phyloP scores from a whole-genome alignment of 176 grass and related monocot genomes.

The Luzula sylvatica region DNA sequence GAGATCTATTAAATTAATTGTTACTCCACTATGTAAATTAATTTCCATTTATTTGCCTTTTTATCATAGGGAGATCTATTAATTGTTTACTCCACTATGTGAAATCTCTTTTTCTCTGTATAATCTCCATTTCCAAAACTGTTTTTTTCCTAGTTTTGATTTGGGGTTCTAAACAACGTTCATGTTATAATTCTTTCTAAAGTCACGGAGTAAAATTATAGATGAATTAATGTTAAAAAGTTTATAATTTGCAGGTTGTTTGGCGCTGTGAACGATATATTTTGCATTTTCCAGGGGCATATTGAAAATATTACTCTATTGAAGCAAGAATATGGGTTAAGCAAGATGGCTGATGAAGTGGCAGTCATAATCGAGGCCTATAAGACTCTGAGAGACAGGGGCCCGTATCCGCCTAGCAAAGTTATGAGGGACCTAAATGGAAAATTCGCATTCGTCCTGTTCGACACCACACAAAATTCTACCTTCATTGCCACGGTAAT shows the following conservation, averaged over 20 bases:
- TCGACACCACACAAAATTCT: slow-evolving; percentile 57
- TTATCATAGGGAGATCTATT: no score
- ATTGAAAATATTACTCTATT: slow-evolving; percentile 72
- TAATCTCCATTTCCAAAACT: no score
- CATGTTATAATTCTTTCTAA: no score
- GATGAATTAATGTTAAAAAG: neutral
- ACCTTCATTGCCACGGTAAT: slow-evolving; percentile 85
- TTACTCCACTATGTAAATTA: no score
- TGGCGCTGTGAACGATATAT: slow-evolving; percentile 68
- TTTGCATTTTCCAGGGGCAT: slow-evolving; percentile 78
- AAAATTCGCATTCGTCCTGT: slow-evolving; percentile 71
- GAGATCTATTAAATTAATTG: no score
- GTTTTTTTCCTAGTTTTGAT: no score
- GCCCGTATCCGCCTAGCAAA: slow-evolving; percentile 70
- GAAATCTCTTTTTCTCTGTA: no score
- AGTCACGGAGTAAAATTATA: no score
- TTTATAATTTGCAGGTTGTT: slow-evolving; percentile 44
- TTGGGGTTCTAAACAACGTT: no score
- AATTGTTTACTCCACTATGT: no score
- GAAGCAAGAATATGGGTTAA: slow-evolving; percentile 86
- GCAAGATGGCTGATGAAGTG: slow-evolving; percentile 75
- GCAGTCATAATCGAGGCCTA: slow-evolving; percentile 85
- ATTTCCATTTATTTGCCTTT: no score
- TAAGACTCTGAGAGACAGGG: slow-evolving; percentile 79
- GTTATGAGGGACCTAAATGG: slow-evolving; percentile 85